These are phyloP conservation scores for Avicennia marina DNA, from an alignment of 257 asterid species.

Conservation along the genomic window DNA sequence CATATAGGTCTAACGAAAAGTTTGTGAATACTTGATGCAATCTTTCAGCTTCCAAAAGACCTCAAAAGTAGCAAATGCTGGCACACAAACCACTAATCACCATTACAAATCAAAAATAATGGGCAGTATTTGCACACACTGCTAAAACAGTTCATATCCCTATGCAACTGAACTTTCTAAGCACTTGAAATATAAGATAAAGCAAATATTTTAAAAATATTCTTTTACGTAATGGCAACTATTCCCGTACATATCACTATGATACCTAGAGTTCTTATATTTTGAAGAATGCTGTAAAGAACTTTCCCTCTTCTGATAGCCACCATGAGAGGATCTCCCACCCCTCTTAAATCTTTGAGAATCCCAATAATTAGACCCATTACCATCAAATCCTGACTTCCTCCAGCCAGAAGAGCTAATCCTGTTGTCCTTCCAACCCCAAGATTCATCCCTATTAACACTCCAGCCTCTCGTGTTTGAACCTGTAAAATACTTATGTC, in stretches of 20 bases:
- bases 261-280: conserved; percentile 54
- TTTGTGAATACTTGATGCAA: neutral
- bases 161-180: neutral
- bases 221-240: conserved; percentile 27
- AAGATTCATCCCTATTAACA: conserved; percentile 23
- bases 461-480: conserved; percentile 32
- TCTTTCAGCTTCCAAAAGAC: conserved; percentile 13
- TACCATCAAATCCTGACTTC: conserved; percentile 20
- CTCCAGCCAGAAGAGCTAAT: conserved; percentile 18
- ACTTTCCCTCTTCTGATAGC: conserved; percentile 72
- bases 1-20: too few relatives aligned
- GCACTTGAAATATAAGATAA: too few relatives aligned
- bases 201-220: too few relatives aligned
- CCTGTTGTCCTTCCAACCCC: conserved; percentile 21
- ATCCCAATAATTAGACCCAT: conserved; percentile 29
- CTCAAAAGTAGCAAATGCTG: conserved; percentile 12
- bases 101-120: conserved; percentile 4
- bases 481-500: conserved; percentile 15
- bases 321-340: conserved; percentile 36
- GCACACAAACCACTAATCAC: conserved; percentile 16
- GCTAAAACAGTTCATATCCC: conserved; percentile 7
- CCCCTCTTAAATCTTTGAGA: conserved; percentile 26
- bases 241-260: conserved; percentile 36
- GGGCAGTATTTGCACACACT: too few relatives aligned
- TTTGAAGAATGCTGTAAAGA: conserved; percentile 44